Conservation (phyloP, 2,329 filamentous ascomycete genomes). For the Fusarium zealandicum region DNA sequence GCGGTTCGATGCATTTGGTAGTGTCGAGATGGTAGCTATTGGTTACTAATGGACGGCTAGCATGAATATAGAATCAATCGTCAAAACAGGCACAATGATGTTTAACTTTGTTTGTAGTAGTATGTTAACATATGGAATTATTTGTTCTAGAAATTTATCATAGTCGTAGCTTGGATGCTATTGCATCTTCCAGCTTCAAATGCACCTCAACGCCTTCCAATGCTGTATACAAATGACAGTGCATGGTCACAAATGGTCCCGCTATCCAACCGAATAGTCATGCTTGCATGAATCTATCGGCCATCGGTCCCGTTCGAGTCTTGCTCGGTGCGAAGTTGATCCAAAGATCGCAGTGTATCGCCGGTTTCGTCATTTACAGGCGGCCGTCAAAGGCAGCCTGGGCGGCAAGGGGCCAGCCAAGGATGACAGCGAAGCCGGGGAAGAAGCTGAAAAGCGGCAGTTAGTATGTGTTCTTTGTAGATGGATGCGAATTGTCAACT, state of each 20-base stretch:
- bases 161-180: constrained; percentile 36
- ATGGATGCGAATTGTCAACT: constrained; percentile 25
- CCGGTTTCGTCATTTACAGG: constrained; percentile 35
- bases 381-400: constrained; percentile 44
- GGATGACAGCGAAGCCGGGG: constrained; percentile 44
- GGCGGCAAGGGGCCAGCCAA: constrained; percentile 47
- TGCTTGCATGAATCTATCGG: constrained; percentile 18
- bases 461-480: constrained; percentile 13
- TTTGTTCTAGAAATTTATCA: constrained; percentile 42
- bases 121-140: constrained; percentile 41
- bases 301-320: constrained; percentile 22
- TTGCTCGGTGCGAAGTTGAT: constrained; percentile 28
- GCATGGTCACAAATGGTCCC: constrained; percentile 29
- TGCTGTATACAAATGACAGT: constrained; percentile 42
- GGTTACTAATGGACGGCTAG: too few relatives aligned
- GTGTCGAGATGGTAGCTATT: too few relatives aligned
- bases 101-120: background rate
- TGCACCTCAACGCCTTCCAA: constrained; percentile 42
- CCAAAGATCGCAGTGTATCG: constrained; percentile 5
- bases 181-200: constrained; percentile 31
- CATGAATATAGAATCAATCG: too few relatives aligned
- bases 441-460: constrained; percentile 42
- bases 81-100: background rate
- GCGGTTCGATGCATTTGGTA: too few relatives aligned
- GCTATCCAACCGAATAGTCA: constrained; percentile 10